Base-by-base conservation (phyloP, 768 basidiomycete species). In the Nidularia sp. region DNA sequence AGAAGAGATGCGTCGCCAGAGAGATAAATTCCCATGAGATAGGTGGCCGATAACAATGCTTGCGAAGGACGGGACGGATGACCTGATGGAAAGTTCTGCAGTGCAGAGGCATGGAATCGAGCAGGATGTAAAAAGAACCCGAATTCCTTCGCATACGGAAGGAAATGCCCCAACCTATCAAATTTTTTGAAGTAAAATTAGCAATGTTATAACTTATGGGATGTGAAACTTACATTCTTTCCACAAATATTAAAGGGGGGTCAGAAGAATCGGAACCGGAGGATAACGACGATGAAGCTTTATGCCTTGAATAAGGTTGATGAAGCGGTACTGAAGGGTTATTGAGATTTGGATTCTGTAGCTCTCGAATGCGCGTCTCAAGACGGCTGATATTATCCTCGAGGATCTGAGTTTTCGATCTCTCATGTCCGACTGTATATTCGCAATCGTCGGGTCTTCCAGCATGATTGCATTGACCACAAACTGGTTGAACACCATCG, bases 391-490 rank as follows among this genome's bases (percentile, higher is more conserved):
- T 69, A 13, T 78, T 69, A n/a, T 80, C 76, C 59, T 84, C 80
- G 12, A 84, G 62, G 4, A 71, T 66, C 54, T 83, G 68, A 0
- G 73, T 80, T 12, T 68, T 70, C 0, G 83, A 72, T 6, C 72
- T 77, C 13, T 73, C 74, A 15, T 69, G 68, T 1, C 70, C 73
- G 42, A 74, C 70, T 0, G 73, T 72, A 56, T 85, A 85, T 66
- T 85, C 82, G 55, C 84, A 85, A 54, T 85, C 83, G 6, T 79
- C 80, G 0, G 62, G 59, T n/a, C 78, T 67, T 53, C 75, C 70
- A 1, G 72, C 72, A 6, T 74, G 66, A 4, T 66, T 57, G 58
- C 84, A 85, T 56, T 75, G 80, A 0, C 72, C 70, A 50, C 84
- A 85, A 2, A 77, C 60, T 0, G 84, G 84, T 22, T 70, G 74